Evolutionary conservation across 169 alveolate species (phyloP), one percentile per base, ranked within the genome.

Genomic region (Babesia ovata): DNA sequence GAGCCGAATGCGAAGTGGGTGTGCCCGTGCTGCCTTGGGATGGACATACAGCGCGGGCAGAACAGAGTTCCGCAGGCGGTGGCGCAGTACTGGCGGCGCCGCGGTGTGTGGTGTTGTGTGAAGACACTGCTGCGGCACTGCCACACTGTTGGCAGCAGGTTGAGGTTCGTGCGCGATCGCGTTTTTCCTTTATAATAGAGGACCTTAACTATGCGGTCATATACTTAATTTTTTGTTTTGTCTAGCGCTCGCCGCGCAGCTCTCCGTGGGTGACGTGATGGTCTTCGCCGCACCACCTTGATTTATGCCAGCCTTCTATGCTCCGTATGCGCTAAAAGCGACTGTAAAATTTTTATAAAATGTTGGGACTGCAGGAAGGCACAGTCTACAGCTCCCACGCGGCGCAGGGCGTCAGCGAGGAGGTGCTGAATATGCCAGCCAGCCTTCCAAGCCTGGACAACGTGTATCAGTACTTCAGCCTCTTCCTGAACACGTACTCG

Each of bases 281-380:
- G 54, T 33, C 19, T 22, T 36, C 36, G 14, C 39, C 13, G 1
- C 54, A 26, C 70, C 12, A 10, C 22, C 28, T 17, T 9, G 14
- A 7, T 16, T 59, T 19, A 33, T 7, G 49, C 39, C 19, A 14
- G 50, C 39, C 69, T 33, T 21, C 26, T 53, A 29, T 12, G 21
- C 19, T 42, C 58, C 29, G 28, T 9, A 67, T 26, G 4, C 44
- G 33, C 49, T 21, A 26, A 24, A 19, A 12, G 24, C 17, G 22
- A 14, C 33, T 28, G 9, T 21, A 22, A 48, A 73, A 60, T 8
- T 52, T 33, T 50, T 1, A 1, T 19, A 79, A 58, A 26, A 82
- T 82, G 89, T 60, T 82, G 33, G 89, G 85, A 42, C 56, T 84
- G 42, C 93, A 88, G 83, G 93, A 88, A 81, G 93, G 93, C 59